A percentile compares a stretch with the other conserved stretches of the same genome.
Conservation (phyloP, 2,329 filamentous ascomycete species). For the Trichoderma atroviride region DNA sequence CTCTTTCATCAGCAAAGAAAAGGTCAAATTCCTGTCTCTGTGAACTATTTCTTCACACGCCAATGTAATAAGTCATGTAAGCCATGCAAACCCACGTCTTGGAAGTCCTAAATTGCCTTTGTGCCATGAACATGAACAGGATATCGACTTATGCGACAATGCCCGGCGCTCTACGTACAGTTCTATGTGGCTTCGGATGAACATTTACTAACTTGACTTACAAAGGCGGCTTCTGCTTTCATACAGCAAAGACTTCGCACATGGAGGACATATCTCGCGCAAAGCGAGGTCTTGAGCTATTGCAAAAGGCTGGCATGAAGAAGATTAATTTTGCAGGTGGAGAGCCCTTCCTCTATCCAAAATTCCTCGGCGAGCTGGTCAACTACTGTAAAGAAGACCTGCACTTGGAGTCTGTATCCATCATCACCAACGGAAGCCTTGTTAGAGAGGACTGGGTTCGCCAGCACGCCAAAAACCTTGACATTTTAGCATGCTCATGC, state of each 20-base stretch:
- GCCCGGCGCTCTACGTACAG: neutral
- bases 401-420: slow-evolving; percentile 52
- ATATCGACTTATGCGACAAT: neutral
- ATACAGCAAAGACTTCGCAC: slow-evolving; percentile 54
- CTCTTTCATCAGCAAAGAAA: neutral
- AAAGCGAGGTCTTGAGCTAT: slow-evolving; percentile 48
- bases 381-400: slow-evolving; percentile 53
- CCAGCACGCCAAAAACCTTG: slow-evolving; percentile 47
- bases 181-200: neutral
- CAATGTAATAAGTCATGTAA: slow-evolving; percentile 8
- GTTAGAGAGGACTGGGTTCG: slow-evolving; percentile 49
- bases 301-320: slow-evolving; percentile 54
- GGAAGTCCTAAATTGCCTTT: neutral
- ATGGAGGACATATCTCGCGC: slow-evolving; percentile 45
- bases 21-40: neutral
- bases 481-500: slow-evolving; percentile 59
- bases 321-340: slow-evolving; percentile 61
- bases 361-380: slow-evolving; percentile 47
- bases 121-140: neutral
- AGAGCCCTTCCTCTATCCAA: slow-evolving; percentile 55
- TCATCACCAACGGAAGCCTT: slow-evolving; percentile 57
- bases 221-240: slow-evolving; percentile 56
- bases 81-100: neutral
- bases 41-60: slow-evolving; percentile 7
- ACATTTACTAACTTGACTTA: neutral